Evolutionary conservation across 257 asterid species (phyloP).

Genomic region (Apocynum venetum): DNA sequence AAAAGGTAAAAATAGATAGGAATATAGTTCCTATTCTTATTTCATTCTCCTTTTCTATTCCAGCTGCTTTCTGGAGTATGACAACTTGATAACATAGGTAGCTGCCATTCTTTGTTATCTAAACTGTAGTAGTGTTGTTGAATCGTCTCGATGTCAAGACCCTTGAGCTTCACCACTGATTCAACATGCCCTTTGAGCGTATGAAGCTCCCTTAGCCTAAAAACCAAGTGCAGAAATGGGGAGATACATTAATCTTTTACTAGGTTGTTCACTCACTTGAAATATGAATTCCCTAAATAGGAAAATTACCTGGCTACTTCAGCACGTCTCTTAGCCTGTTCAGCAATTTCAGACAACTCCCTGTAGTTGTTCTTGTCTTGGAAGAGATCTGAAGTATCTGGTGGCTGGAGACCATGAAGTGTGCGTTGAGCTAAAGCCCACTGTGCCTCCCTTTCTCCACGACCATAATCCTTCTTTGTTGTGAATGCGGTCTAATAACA

Average conservation of each 20-base stretch:
- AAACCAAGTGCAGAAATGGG: background rate
- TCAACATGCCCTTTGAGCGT: constrained; percentile 51
- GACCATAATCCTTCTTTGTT: constrained; percentile 50
- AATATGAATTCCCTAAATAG: background rate
- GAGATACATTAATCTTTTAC: background rate
- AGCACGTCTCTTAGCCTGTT: constrained; percentile 58
- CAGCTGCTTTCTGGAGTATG: constrained; percentile 8
- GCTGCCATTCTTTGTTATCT: background rate
- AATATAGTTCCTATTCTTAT: constrained; percentile 18
- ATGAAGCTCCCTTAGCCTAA: constrained; percentile 50
- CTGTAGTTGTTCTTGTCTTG: constrained; percentile 36
- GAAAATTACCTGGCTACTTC: constrained; percentile 49
- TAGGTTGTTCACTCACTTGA: background rate
- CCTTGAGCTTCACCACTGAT: constrained; percentile 49
- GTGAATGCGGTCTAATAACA: constrained; percentile 44
- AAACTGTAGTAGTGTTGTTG: constrained; percentile 51
- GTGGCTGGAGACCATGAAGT: constrained; percentile 48
- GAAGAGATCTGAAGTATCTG: constrained; percentile 30
- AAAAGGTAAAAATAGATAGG: constrained; percentile 14
- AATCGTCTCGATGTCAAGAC: constrained; percentile 49
- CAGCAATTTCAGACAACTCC: constrained; percentile 56
- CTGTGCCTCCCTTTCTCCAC: constrained; percentile 57
- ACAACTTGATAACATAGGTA: background rate
- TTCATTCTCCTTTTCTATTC: constrained; percentile 13
- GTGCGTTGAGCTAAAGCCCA: constrained; percentile 60